These are phyloP conservation scores for Naganishia albida DNA, from an alignment of 1,284 basidiomycete genomes.

Conservation along the genomic window DNA sequence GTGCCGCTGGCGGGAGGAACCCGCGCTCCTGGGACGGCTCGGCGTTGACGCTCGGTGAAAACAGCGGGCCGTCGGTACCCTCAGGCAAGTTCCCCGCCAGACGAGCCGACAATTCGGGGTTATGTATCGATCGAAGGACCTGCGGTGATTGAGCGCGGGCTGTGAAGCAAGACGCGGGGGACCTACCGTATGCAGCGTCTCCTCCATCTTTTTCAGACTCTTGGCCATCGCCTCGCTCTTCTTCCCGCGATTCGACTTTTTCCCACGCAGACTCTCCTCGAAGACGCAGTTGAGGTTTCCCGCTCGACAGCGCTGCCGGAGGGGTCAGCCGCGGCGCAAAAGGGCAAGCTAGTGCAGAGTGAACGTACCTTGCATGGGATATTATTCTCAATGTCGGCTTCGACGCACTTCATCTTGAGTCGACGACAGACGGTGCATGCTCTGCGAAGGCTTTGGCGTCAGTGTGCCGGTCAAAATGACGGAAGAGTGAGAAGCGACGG, in stretches of 20 bases:
- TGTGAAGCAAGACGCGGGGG: not conserved
- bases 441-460: slow-evolving; percentile 53
- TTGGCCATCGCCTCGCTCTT: slow-evolving; percentile 78
- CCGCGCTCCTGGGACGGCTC: not conserved
- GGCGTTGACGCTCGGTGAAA: not conserved
- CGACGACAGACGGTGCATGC: slow-evolving; percentile 93
- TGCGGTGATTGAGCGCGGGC: slow-evolving; percentile 31
- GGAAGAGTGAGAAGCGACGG: slow-evolving; percentile 6
- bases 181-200: slow-evolving; percentile 77
- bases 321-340: slow-evolving; percentile 23
- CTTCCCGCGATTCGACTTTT: slow-evolving; percentile 67
- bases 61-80: slow-evolving; percentile 30
- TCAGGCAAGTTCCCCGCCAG: slow-evolving; percentile 15
- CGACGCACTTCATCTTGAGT: slow-evolving; percentile 98
- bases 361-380: slow-evolving; percentile 75
- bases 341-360: slow-evolving; percentile 50
- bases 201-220: slow-evolving; percentile 89
- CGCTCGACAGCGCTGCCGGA: slow-evolving; percentile 56
- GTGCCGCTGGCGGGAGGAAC: not conserved
- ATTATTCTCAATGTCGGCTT: slow-evolving; percentile 63
- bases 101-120: slow-evolving; percentile 59
- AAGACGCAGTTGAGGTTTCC: slow-evolving; percentile 90
- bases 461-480: slow-evolving; percentile 14
- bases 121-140: slow-evolving; percentile 71
- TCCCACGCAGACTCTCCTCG: slow-evolving; percentile 90